Base-by-base conservation (phyloP, 495 filamentous ascomycete genomes). In the Margaritispora aquatica region DNA sequence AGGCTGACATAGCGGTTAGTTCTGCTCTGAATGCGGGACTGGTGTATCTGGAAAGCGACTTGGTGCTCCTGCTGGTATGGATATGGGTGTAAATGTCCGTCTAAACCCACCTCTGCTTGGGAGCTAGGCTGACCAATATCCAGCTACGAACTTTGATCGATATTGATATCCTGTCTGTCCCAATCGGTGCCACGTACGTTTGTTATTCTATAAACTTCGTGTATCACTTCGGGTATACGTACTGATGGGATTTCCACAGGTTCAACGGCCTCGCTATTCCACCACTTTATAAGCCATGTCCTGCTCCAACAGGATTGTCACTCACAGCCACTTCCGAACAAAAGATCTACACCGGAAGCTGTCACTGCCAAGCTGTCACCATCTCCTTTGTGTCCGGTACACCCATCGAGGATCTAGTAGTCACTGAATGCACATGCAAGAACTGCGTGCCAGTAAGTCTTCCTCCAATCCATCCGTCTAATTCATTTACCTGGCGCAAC, bases 251-350 rank as follows among this genome's bases (percentile, higher is more conserved):
- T 5, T 34, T 34, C 13, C 29, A 51, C 51, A 77, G 74, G 5
- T 69, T 64, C 57, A 70, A 82, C 54, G 75, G 74, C 38, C 63
- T 63, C 34, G 41, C 60, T 1, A 38, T 63, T 26, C 63, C 63
- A 4, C 53, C 65, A 1, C 41, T 58, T 8, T 77, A 78, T 64
- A 55, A 68, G 0, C 41, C 68, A 2, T 34, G 17, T 44, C 15
- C 38, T n/a, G 3, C 19, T 2, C 38, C 7, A 44, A 17, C 38
- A 9, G 8, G 38, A n/a, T n/a, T n/a, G n/a, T n/a, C n/a, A n/a
- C 38, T n/a, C 17, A 44, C 38, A 44, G 8, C 7, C 15, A 34
- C 29, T 5, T 34, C 29, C 5, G 5, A 5, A 34, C 29, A 34
- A 34, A 34, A 34, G 13, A 34, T 34, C 29, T 34, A 44, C 15